phyloP scores from a whole-genome alignment of 306 rosid genomes.

The Pueraria montana region DNA sequence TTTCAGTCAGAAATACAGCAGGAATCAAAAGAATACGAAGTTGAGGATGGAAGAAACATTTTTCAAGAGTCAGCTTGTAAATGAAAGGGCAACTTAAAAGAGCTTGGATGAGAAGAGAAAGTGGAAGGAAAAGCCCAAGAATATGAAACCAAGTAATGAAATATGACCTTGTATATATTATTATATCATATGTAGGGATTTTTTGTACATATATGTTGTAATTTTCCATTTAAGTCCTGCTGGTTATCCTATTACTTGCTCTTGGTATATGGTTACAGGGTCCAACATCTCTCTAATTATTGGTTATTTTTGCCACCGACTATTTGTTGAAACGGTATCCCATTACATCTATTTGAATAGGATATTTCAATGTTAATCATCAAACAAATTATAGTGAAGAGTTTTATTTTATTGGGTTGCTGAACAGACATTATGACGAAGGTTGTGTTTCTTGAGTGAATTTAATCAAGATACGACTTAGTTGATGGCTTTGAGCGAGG shows the following conservation, averaged over 20 bases:
- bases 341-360: conserved; percentile 26
- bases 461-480: background rate
- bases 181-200: conserved; percentile 28
- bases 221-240: conserved; percentile 15
- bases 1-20: background rate
- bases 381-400: background rate
- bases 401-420: background rate
- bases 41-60: conserved; percentile 21
- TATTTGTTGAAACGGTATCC: conserved; percentile 26
- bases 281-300: conserved; percentile 14
- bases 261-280: background rate
- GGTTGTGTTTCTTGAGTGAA: background rate
- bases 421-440: background rate
- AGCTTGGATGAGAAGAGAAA: conserved; percentile 24
- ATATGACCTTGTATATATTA: conserved; percentile 38
- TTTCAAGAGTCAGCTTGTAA: conserved; percentile 25
- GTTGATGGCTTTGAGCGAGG: too few species aligned
- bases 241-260: background rate
- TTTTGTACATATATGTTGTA: conserved; percentile 49
- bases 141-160: conserved; percentile 40
- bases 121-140: conserved; percentile 40
- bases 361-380: background rate
- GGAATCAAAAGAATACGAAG: conserved; percentile 32
- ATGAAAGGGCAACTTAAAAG: conserved; percentile 12
- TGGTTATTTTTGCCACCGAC: conserved; percentile 9